Evolutionary conservation across 371 early-diverging fungal species (phyloP).

Genomic region (Neoconidiobolus thromboides): DNA sequence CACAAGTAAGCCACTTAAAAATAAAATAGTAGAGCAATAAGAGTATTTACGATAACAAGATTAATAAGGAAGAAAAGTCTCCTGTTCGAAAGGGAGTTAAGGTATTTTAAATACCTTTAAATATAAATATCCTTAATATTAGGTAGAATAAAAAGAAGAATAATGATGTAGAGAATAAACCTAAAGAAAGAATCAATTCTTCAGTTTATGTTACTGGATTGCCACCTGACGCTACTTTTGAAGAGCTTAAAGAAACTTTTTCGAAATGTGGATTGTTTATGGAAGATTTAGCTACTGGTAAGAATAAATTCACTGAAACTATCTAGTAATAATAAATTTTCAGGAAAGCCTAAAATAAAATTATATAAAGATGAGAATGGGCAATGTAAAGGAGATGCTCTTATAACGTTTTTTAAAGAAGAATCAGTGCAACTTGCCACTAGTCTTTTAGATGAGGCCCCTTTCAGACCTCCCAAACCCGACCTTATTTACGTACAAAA

Average conservation of each 20-base stretch:
- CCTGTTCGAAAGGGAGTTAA: too few relatives aligned
- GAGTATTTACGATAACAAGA: too few relatives aligned
- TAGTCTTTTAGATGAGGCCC: conserved; percentile 66
- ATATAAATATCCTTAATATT: not conserved
- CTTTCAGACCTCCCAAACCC: conserved; percentile 37
- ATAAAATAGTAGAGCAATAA: not conserved
- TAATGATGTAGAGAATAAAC: conserved; percentile 25
- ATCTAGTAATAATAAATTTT: not conserved
- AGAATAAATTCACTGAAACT: not conserved
- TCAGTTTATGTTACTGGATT: conserved; percentile 75
- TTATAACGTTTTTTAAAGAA: conserved; percentile 73
- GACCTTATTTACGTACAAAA: conserved; percentile 48
- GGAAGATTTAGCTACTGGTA: conserved; percentile 55
- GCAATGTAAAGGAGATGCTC: conserved; percentile 67
- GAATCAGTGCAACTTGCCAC: conserved; percentile 75
- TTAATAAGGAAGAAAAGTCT: too few relatives aligned
- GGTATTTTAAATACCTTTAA: too few relatives aligned
- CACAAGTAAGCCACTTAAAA: not conserved
- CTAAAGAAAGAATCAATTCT: conserved; percentile 32
- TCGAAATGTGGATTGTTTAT: conserved; percentile 77
- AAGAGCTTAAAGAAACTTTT: conserved; percentile 59
- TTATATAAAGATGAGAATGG: conserved; percentile 55
- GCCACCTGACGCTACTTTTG: conserved; percentile 57
- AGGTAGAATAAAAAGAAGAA: conserved; percentile 10
- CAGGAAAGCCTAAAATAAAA: conserved; percentile 74